phyloP scores from a whole-genome alignment of 2,329 filamentous ascomycete species.

The Mariannaea elegans region DNA sequence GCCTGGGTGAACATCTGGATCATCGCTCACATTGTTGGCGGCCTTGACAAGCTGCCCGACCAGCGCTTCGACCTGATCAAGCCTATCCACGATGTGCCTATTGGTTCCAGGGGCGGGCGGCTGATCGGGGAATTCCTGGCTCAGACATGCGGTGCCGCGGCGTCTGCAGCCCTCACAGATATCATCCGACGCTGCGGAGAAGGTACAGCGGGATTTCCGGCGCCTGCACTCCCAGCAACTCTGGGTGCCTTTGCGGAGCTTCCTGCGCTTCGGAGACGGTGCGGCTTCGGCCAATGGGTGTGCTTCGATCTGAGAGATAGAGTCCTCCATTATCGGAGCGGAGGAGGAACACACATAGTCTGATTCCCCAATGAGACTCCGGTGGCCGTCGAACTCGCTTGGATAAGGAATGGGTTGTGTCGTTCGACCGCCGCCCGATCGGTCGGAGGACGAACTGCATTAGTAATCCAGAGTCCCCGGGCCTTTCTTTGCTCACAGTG shows the following conservation, averaged over 20 bases:
- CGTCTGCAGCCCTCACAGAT: slow-evolving; percentile 56
- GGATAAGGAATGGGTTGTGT: background rate
- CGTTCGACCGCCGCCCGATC: slow-evolving; percentile 27
- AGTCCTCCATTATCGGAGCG: slow-evolving; percentile 19
- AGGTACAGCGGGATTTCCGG: slow-evolving; percentile 61
- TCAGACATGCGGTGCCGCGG: slow-evolving; percentile 54
- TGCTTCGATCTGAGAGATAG: background rate
- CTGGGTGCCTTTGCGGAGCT: slow-evolving; percentile 62
- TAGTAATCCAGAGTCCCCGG: no score
- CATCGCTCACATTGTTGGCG: background rate
- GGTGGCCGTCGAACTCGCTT: no score
- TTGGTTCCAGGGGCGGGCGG: slow-evolving; percentile 23
- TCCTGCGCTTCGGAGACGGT: slow-evolving; percentile 31
- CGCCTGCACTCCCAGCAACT: slow-evolving; percentile 69
- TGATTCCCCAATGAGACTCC: no score
- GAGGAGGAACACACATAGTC: no score
- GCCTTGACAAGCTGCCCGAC: slow-evolving; percentile 42
- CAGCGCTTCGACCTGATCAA: slow-evolving; percentile 48
- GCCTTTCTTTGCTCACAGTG: no score
- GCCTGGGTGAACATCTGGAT: background rate
- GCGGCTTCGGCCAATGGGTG: slow-evolving; percentile 14
- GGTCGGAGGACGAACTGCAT: no score
- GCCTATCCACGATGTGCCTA: slow-evolving; percentile 39
- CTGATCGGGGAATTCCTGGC: slow-evolving; percentile 57
- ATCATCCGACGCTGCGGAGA: slow-evolving; percentile 46